Base-by-base conservation (phyloP, 495 filamentous ascomycete genomes). In the Hypoxylon cercidicola region DNA sequence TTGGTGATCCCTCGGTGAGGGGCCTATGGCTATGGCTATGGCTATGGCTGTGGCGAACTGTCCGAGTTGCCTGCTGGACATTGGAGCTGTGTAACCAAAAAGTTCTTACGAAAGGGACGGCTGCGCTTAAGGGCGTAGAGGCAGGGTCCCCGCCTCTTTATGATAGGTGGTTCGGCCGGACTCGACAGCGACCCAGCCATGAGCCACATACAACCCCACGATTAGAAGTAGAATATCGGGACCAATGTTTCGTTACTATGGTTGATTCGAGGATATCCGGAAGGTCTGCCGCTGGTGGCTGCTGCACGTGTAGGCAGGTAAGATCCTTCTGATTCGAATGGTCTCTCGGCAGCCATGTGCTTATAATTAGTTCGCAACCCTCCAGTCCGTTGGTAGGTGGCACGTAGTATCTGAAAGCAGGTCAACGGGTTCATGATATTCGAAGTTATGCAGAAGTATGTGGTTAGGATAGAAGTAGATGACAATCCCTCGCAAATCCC, bases 361-460 rank as follows among this genome's bases (percentile, higher is more conserved):
- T 66, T 56, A 62, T 55, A 55, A 55, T 55, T 62, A 62, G 51
- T 47, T 62, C 28, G 60, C 37, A 39, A 51, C 34, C 34, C 34
- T 18, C 46, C 15, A 9, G 21, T 32, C 28, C 25, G 18, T 34
- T 30, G 39, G 41, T 16, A 55, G 21, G 41, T 16, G 48, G 41
- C 12, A 46, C 30, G 60, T 63, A 63, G 51, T 51, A 63, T 63
- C 52, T 51, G 18, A 63, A 23, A 43, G 34, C 9, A 46, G 40
- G 32, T 28, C 16, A 21, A 32, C 37, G 10, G 15, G 43, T 37
- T 46, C 23, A 41, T 21, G 50, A 19, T 40, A 37, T 51, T 56
- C 46, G 34, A 57, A 62, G 55, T 66, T 51, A 50, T 46, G 57
- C 57, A 52, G 57, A 66, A 40, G 20, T 28, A 28, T 28, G n/a